Percentiles rank a stretch among this genome's conserved stretches.
Evolutionary conservation across 371 early-diverging fungal genomes (phyloP).

Genomic region (Batkoa obscura): DNA sequence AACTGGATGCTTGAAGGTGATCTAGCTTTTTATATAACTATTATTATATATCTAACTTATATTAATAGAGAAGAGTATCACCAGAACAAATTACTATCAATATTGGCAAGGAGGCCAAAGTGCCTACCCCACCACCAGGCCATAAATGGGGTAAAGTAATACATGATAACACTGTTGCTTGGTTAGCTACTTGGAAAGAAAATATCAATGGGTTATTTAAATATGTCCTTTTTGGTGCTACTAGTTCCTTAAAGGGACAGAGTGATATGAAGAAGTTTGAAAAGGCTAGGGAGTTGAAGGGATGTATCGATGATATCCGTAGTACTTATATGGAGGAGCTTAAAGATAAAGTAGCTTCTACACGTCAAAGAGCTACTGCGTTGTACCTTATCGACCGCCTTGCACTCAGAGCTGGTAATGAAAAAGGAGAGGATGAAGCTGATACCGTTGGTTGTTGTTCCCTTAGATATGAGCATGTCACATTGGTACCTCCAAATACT

Average conservation of each 20-base stretch:
- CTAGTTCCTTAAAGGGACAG: conserved; percentile 82
- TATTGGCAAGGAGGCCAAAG: conserved; percentile 49
- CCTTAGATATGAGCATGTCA: conserved; percentile 79
- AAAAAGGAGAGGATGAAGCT: conserved; percentile 93
- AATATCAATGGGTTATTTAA: conserved; percentile 80
- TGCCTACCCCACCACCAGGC: conserved; percentile 75
- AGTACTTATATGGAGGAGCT: conserved; percentile 52
- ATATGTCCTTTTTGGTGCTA: conserved; percentile 86
- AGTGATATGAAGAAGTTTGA: conserved; percentile 94
- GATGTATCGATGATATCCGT: conserved; percentile 52
- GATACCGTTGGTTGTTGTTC: conserved; percentile 98
- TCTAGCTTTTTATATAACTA: background rate
- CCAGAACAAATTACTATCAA: conserved; percentile 92
- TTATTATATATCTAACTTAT: background rate
- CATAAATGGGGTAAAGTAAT: conserved; percentile 75
- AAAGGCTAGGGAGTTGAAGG: conserved; percentile 78
- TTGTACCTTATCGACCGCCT: conserved; percentile 87
- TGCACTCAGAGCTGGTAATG: conserved; percentile 94
- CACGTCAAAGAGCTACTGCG: conserved; percentile 85
- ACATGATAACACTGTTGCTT: conserved; percentile 82
- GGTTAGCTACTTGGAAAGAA: conserved; percentile 97
- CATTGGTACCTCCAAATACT: conserved; percentile 47
- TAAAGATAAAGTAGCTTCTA: conserved; percentile 48
- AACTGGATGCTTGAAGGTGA: conserved; percentile 76
- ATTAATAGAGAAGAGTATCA: conserved; percentile 41